A percentile compares a stretch with the other conserved stretches of the same genome.
Evolutionary conservation across 2,329 filamentous ascomycete genomes (phyloP).

Genomic region (Phialocephala sp.): DNA sequence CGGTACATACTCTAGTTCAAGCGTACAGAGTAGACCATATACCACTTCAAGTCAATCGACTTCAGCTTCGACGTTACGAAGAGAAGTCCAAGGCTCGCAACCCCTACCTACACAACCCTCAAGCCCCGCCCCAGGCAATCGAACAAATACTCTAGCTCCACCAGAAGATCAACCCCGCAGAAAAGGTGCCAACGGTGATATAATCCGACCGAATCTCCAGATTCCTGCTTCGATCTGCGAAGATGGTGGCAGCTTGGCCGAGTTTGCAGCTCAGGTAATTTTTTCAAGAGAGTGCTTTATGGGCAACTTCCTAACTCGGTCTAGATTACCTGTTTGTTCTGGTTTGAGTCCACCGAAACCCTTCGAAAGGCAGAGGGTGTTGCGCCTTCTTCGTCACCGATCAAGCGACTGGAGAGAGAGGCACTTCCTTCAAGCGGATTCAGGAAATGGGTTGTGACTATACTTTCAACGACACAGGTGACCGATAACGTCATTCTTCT

Average conservation of each 20-base stretch:
- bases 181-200: slow-evolving; percentile 34
- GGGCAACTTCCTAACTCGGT: slow-evolving; percentile 30
- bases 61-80: slow-evolving; percentile 29
- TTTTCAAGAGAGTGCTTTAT: not conserved
- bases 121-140: slow-evolving; percentile 32
- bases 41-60: slow-evolving; percentile 24
- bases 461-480: slow-evolving; percentile 92
- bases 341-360: slow-evolving; percentile 90
- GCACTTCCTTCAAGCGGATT: slow-evolving; percentile 82
- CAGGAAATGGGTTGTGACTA: slow-evolving; percentile 90
- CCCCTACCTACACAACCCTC: slow-evolving; percentile 26
- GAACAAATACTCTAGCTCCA: slow-evolving; percentile 27
- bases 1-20: slow-evolving; percentile 22
- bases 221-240: slow-evolving; percentile 79
- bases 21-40: slow-evolving; percentile 28
- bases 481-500: slow-evolving; percentile 93
- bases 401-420: slow-evolving; percentile 67
- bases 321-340: slow-evolving; percentile 94
- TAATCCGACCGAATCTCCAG: slow-evolving; percentile 54
- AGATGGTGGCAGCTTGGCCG: slow-evolving; percentile 75
- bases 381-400: slow-evolving; percentile 46
- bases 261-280: slow-evolving; percentile 81
- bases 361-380: slow-evolving; percentile 72
- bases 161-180: slow-evolving; percentile 31
- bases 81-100: slow-evolving; percentile 38